phyloP scores from a whole-genome alignment of 2,329 filamentous ascomycete genomes.

The Fusarium sororula region DNA sequence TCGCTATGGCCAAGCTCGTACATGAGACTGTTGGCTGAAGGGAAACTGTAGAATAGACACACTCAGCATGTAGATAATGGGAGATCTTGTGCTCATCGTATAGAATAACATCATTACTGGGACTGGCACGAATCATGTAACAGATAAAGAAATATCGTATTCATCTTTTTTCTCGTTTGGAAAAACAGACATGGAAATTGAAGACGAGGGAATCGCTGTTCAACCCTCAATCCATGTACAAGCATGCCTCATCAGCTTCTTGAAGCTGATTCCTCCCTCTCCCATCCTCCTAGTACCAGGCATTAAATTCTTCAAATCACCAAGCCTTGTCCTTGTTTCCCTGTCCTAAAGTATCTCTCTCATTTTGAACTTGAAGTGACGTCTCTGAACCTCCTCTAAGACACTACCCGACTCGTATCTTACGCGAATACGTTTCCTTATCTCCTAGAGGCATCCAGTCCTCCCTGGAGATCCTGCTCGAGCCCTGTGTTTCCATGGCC shows the following conservation, averaged over 20 bases:
- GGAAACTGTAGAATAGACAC: background rate
- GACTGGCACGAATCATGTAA: background rate
- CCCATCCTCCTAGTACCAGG: slow-evolving; percentile 1
- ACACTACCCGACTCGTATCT: background rate
- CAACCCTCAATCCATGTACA: slow-evolving; percentile 10
- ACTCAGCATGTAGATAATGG: background rate
- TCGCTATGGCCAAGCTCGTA: slow-evolving; percentile 41
- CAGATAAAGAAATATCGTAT: slow-evolving; percentile 37
- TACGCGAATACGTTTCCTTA: slow-evolving; percentile 36
- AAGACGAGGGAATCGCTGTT: slow-evolving; percentile 16
- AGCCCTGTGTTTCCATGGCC: slow-evolving; percentile 57
- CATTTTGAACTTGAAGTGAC: slow-evolving; percentile 9
- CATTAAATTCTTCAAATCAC: slow-evolving; percentile 30
- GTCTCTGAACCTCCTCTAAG: slow-evolving; percentile 7
- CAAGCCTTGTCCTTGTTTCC: slow-evolving; percentile 5
- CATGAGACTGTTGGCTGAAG: slow-evolving; percentile 4
- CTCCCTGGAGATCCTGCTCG: slow-evolving; percentile 68
- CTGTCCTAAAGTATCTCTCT: background rate
- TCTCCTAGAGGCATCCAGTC: slow-evolving; percentile 47
- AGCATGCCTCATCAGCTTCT: slow-evolving; percentile 7
- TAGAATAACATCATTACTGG: background rate
- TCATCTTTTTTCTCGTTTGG: slow-evolving; percentile 37
- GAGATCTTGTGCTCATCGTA: background rate
- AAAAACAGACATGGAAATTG: slow-evolving; percentile 25
- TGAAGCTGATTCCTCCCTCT: background rate